Base-by-base conservation (phyloP, 768 basidiomycete species). In the Termitomyces titanicus region DNA sequence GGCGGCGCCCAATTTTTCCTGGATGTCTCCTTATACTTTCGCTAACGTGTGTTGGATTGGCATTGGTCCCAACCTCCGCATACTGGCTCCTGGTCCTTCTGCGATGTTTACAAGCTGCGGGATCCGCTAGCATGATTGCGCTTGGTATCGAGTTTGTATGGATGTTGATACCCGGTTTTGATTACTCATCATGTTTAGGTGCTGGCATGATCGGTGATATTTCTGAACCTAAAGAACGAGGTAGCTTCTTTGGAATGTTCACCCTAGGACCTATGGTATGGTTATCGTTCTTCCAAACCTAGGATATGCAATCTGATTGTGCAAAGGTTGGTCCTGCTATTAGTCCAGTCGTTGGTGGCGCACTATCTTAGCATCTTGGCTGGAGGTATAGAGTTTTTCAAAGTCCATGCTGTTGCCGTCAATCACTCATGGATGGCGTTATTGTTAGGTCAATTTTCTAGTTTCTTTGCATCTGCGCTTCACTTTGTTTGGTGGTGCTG, bases 171-270 rank as follows among this genome's bases (percentile, higher is more conserved):
- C 12, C 6, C 12, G 20, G 25, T 13, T 44, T 29, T 43, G 8
- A 22, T 34, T 39, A 42, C 17, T 13, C n/a, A n/a, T 13, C 17
- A 15, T 47, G 33, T 31, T 33, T 29, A 83, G 86, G 86, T 50
- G 83, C 87, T 33, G 92, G 92, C 5, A 82, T 89, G 5, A 80
- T 95, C 52, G 83, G 83, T 2, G 92, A 95, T 64, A 86, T 95
- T 25, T 80, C 89, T 5, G 79, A 79, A 2, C 84, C 81, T 0
- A 77, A 80, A 35, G 90, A 94, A 69, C 74, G 92, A 35, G 92
- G 88, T 17, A 80, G 83, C 7, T 91, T 85, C 69, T 79, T 84
- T 53, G 92, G 90, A 3, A 47, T 89, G 9, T 89, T 83, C 67
- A 76, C 70, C 34, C 55, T 87, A 3, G 87, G 87, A 0, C 84